Conservation (phyloP, 2,329 filamentous ascomycete genomes). For the Dactylonectria estremocensis region DNA sequence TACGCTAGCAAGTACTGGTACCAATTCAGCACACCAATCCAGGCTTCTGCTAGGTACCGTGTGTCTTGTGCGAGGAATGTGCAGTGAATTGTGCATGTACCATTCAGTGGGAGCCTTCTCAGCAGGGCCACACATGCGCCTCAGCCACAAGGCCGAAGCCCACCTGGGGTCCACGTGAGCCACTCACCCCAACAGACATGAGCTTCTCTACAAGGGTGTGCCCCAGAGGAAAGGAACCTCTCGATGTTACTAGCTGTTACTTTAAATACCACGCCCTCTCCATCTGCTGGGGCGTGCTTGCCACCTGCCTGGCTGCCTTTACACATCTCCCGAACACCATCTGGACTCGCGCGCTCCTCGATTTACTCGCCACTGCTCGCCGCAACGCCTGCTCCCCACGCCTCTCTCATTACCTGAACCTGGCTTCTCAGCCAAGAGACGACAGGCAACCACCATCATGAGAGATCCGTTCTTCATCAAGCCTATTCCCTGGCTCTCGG, state of each 20-base stretch:
- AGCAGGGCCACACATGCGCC: slow-evolving; percentile 27
- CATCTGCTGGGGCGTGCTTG: background rate
- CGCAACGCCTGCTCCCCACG: background rate
- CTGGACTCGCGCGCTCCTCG: background rate
- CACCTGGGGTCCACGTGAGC: slow-evolving; percentile 38
- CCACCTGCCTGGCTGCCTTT: background rate
- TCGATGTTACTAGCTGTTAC: background rate
- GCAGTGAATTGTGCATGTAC: background rate
- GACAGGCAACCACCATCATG: slow-evolving; percentile 64
- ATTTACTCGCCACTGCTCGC: background rate
- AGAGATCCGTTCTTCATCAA: slow-evolving; percentile 80
- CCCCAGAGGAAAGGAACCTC: slow-evolving; percentile 2
- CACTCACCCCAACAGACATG: slow-evolving; percentile 42
- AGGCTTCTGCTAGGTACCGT: background rate
- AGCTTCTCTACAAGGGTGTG: slow-evolving; percentile 5
- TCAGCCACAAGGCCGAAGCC: slow-evolving; percentile 32
- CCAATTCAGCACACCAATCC: no score
- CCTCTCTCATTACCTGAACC: no score
- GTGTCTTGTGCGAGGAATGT: background rate
- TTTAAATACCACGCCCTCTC: slow-evolving; percentile 6
- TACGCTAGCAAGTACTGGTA: background rate
- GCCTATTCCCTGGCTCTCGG: slow-evolving; percentile 70
- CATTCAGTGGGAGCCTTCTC: background rate
- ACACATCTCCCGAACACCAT: background rate
- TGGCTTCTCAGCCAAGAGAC: background rate